Percentiles rank a stretch among this genome's conserved stretches.
Conservation (phyloP, 2,329 filamentous ascomycete genomes). For the Blastomyces emzantsi region DNA sequence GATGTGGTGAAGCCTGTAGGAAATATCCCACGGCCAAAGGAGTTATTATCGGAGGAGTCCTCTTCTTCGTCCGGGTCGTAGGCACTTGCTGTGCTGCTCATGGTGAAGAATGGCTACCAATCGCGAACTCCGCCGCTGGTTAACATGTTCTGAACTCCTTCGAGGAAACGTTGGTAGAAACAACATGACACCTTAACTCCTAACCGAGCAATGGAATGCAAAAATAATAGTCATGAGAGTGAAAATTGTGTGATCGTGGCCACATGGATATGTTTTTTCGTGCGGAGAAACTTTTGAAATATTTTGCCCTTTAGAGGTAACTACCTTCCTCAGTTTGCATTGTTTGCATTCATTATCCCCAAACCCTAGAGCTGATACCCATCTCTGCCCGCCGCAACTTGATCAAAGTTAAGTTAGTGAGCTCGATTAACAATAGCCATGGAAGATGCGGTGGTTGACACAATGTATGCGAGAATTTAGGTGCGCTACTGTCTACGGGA, state of each 20-base stretch:
- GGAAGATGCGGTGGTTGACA: slow-evolving; percentile 20
- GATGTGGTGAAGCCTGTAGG: slow-evolving; percentile 9
- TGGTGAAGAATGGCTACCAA: slow-evolving; percentile 20
- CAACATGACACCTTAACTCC: slow-evolving; percentile 11
- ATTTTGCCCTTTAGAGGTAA: too few species aligned
- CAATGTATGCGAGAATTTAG: slow-evolving; percentile 24
- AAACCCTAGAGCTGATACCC: not conserved
- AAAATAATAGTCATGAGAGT: slow-evolving; percentile 4
- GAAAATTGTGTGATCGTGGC: not conserved
- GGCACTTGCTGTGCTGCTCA: slow-evolving; percentile 29
- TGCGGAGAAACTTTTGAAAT: not conserved
- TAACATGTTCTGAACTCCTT: slow-evolving; percentile 9
- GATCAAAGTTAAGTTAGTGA: not conserved
- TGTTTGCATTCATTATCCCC: slow-evolving; percentile 25
- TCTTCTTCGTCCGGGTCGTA: slow-evolving; percentile 28
- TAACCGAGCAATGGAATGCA: slow-evolving; percentile 2
- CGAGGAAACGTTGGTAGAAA: slow-evolving; percentile 1
- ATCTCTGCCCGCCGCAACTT: not conserved
- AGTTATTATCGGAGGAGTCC: slow-evolving; percentile 6
- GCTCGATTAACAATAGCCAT: slow-evolving; percentile 8
- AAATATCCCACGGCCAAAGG: not conserved
- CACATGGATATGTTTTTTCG: not conserved
- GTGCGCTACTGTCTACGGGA: not conserved
- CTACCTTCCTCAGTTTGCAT: slow-evolving; percentile 23
- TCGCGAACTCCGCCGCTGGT: not conserved